These are phyloP conservation scores for Quercus cerris DNA, from an alignment of 306 rosid genomes.

Conservation along the genomic window DNA sequence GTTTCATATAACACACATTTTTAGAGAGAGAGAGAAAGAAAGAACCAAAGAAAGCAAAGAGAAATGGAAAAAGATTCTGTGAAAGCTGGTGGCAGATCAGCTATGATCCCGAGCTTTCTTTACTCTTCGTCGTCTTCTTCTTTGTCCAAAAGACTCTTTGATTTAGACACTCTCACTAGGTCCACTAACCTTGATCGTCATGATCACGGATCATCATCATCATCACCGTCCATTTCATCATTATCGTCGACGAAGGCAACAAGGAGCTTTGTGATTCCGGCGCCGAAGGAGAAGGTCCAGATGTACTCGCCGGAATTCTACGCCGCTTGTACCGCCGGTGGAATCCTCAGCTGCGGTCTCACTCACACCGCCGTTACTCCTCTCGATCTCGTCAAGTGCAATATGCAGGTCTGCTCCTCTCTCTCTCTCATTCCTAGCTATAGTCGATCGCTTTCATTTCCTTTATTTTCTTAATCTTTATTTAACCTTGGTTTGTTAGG, in stretches of 20 bases:
- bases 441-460: neutral
- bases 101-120: conserved; percentile 58
- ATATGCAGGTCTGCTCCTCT: conserved; percentile 64
- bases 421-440: neutral
- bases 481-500: neutral
- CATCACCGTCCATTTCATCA: neutral
- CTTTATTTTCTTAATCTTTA: too few species aligned
- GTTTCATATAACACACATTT: neutral
- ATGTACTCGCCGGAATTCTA: conserved; percentile 67
- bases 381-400: conserved; percentile 76
- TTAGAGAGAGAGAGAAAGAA: neutral
- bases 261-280: conserved; percentile 30
- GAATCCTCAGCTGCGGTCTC: conserved; percentile 52
- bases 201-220: conserved; percentile 13
- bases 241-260: neutral
- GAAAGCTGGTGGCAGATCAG: neutral
- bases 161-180: conserved; percentile 16
- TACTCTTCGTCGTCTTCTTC: conserved; percentile 39
- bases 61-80: conserved; percentile 29
- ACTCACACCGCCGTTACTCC: conserved; percentile 82
- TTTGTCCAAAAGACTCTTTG: conserved; percentile 19
- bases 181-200: neutral
- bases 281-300: conserved; percentile 49
- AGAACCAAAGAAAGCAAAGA: neutral
- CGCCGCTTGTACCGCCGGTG: conserved; percentile 52